Percentiles rank a stretch among this genome's conserved stretches.
phyloP scores from a whole-genome alignment of 371 early-diverging fungal species.

The Synchytrium microbalum region DNA sequence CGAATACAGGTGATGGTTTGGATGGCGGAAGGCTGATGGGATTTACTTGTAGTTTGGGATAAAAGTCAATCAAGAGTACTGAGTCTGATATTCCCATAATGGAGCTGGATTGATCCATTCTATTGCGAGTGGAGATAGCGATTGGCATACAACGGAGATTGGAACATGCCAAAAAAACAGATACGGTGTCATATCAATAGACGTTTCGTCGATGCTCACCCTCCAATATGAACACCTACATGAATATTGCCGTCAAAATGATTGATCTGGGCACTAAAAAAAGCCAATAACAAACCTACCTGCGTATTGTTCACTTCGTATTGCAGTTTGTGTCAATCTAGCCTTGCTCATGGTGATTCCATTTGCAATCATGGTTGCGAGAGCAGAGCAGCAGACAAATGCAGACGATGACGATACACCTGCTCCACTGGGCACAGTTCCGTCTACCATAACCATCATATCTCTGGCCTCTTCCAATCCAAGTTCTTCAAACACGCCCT shows the following conservation, averaged over 20 bases:
- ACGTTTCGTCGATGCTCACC: slow-evolving; percentile 19
- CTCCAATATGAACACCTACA: slow-evolving; percentile 76
- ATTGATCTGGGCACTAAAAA: no score
- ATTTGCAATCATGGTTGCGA: slow-evolving; percentile 60
- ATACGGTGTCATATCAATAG: slow-evolving; percentile 3
- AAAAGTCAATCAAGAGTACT: slow-evolving; percentile 79
- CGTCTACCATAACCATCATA: slow-evolving; percentile 70
- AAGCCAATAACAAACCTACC: no score
- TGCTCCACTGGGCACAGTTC: slow-evolving; percentile 74
- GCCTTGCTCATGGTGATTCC: slow-evolving; percentile 45
- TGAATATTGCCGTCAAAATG: no score
- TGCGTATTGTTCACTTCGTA: slow-evolving; percentile 75
- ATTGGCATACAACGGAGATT: neutral
- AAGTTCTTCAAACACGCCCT: slow-evolving; percentile 19
- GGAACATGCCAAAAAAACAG: slow-evolving; percentile 4
- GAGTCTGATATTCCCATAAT: slow-evolving; percentile 62
- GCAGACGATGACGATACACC: slow-evolving; percentile 84
- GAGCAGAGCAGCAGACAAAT: slow-evolving; percentile 67
- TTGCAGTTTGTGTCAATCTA: slow-evolving; percentile 65
- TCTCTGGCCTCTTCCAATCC: slow-evolving; percentile 21
- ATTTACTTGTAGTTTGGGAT: slow-evolving; percentile 42
- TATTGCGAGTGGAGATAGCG: slow-evolving; percentile 8
- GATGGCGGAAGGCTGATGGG: slow-evolving; percentile 13
- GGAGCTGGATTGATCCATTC: slow-evolving; percentile 92
- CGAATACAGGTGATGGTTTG: slow-evolving; percentile 64